Evolutionary conservation across 148 eudicot genomes (phyloP).

Genomic region (Camellia sinensis): DNA sequence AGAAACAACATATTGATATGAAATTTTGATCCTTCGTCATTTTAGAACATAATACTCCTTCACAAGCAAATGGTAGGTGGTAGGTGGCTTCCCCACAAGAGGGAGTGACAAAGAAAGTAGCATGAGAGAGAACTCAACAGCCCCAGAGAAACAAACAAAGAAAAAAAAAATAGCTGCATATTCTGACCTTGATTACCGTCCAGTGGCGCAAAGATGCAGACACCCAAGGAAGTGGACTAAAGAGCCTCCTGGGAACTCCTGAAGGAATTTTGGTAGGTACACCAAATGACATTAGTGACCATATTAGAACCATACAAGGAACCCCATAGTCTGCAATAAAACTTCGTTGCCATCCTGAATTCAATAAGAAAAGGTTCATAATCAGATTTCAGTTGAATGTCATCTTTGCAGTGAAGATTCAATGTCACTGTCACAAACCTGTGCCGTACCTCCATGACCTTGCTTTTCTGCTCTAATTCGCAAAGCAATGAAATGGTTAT

Average conservation of each 20-base stretch:
- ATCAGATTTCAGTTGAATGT: no score
- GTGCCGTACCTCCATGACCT: no score
- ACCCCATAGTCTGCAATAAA: conserved; percentile 77
- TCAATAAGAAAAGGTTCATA: not conserved
- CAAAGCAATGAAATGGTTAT: no score
- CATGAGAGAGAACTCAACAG: no score
- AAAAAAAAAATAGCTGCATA: not conserved
- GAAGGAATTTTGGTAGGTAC: conserved; percentile 45
- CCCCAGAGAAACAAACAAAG: not conserved
- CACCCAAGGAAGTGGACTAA: conserved; percentile 68
- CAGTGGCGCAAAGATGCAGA: conserved; percentile 52
- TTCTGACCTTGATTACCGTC: conserved; percentile 52
- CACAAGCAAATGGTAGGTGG: not conserved
- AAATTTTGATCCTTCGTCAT: no score
- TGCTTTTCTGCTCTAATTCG: no score
- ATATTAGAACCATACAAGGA: conserved; percentile 53
- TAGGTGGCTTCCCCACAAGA: not conserved
- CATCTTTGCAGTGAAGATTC: no score
- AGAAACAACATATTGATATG: no score
- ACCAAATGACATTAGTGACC: conserved; percentile 59
- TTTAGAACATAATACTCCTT: no score
- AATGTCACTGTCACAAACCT: no score
- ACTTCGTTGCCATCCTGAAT: conserved; percentile 49
- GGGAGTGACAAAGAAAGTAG: no score
- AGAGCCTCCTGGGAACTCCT: conserved; percentile 64